Percentiles rank a stretch among this genome's conserved stretches.
These are phyloP conservation scores for Diaporthe sp. DNA, from an alignment of 2,329 filamentous ascomycete species.

Conservation along the genomic window DNA sequence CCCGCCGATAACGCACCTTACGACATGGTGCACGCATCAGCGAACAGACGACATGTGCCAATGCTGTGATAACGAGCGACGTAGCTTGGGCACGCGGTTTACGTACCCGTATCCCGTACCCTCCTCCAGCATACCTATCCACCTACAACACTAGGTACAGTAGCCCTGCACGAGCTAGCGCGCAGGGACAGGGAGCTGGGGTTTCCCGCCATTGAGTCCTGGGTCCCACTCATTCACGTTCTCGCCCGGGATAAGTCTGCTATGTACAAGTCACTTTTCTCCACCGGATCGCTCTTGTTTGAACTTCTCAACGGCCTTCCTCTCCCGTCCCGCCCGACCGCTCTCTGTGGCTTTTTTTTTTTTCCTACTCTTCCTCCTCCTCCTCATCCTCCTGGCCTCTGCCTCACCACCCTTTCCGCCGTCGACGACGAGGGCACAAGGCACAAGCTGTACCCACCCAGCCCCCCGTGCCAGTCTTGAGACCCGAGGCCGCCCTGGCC, in stretches of 20 bases:
- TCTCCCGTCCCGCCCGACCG: constrained; percentile 13
- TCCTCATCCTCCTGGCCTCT: not conserved
- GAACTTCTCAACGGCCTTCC: constrained; percentile 6
- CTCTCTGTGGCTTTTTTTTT: not conserved
- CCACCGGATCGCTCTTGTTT: constrained; percentile 11
- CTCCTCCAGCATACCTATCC: no score
- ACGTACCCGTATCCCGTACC: not conserved
- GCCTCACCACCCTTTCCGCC: not conserved
- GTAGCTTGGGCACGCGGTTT: not conserved
- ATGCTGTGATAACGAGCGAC: not conserved
- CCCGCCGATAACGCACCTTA: constrained; percentile 22
- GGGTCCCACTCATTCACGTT: constrained; percentile 17
- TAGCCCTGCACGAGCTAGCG: not conserved
- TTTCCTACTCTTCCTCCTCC: not conserved
- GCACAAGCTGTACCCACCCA: constrained; percentile 4
- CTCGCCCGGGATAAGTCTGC: constrained; percentile 8
- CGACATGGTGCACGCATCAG: constrained; percentile 15
- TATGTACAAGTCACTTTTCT: constrained; percentile 27
- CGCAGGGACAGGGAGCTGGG: not conserved
- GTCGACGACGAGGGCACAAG: constrained; percentile 9
- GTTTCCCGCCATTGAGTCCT: constrained; percentile 24
- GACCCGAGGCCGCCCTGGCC: constrained; percentile 1
- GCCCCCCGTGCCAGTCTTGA: constrained; percentile 2
- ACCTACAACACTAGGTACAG: no score
- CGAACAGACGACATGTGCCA: constrained; percentile 7